Base-by-base conservation (phyloP, 2,329 filamentous ascomycete genomes). In the Aphanocladium album region DNA sequence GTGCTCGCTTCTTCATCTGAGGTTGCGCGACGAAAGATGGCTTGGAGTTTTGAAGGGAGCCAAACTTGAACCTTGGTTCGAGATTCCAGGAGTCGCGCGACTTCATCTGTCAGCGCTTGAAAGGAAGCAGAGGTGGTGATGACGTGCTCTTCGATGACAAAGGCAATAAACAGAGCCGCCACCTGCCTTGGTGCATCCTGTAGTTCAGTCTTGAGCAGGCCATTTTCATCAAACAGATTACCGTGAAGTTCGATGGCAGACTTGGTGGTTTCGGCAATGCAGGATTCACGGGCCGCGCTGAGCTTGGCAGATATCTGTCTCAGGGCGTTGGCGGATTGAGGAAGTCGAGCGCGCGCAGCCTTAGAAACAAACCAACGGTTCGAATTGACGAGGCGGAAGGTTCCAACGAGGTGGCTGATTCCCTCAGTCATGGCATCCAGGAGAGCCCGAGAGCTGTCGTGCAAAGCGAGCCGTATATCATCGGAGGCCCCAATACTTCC, bases 131-230 rank as follows among this genome's bases (percentile, higher is more conserved):
- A 65, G n/a, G 64, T 60, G 5, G 54, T 68, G 17, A 66, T 62
- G 6, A 80, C 70, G 16, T 76, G 72, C 65, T 81, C 78, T 57
- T 81, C 78, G 8, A 79, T 70, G 4, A 80, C 76, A 76, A 82
- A 79, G 16, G 74, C 73, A 3, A 79, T 63, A 2, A 80, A 69
- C n/a, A 82, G 70, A 0, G 74, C 77, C 0, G 72, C 68, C 2
- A 80, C 60, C 8, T 69, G 66, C 0, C 69, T 68, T 5, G 69
- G 64, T 0, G 68, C 65, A 2, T 57, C 33, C 11, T 66, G 62
- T 3, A 67, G 66, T 0, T 69, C 60, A 1, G 67, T 21, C 19
- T 72, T 74, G 1, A 80, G 61, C 4, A 67, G 66, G 1, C 77
- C 78, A n/a, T 71, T 62, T 2, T 73, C 70, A 35, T 79, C 75